A percentile compares a stretch with the other conserved stretches of the same genome.
These are phyloP conservation scores for Suhomyces emberorum DNA, from an alignment of 805 yeast species.

Conservation along the genomic window DNA sequence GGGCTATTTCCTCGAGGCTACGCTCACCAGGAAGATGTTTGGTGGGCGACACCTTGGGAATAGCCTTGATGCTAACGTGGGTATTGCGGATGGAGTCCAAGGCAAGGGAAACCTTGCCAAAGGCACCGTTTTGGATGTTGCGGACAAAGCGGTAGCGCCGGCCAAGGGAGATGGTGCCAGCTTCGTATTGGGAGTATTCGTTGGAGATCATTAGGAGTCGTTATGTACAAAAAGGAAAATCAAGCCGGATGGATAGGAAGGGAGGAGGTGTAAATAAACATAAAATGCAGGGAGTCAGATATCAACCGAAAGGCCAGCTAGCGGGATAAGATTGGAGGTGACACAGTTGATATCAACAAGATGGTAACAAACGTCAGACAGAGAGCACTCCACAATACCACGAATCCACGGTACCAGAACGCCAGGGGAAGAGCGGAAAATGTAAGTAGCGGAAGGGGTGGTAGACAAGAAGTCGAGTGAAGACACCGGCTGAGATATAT, in stretches of 20 bases:
- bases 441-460: neutral
- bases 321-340: too few relatives aligned
- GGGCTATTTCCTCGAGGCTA: constrained; percentile 36
- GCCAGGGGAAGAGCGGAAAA: neutral
- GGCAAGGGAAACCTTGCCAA: constrained; percentile 59
- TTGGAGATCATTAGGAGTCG: constrained; percentile 4
- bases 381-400: too few relatives aligned
- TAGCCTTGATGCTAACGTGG: constrained; percentile 53
- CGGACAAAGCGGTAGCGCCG: constrained; percentile 42
- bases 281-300: constrained; percentile 12
- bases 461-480: neutral
- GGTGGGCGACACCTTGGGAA: constrained; percentile 45
- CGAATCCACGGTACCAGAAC: neutral
- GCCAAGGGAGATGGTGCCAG: constrained; percentile 28
- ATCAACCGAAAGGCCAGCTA: constrained; percentile 2
- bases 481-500: neutral
- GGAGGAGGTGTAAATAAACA: neutral
- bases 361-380: too few relatives aligned
- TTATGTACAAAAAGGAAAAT: constrained; percentile 1
- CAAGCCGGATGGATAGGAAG: neutral
- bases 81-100: constrained; percentile 28
- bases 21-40: constrained; percentile 14
- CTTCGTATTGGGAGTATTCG: constrained; percentile 38
- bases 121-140: constrained; percentile 55
- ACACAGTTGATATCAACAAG: too few relatives aligned